Percentiles rank a stretch among this genome's conserved stretches.
Evolutionary conservation across 148 eudicot genomes (phyloP).

Genomic region (Vaccinium corymbosum): DNA sequence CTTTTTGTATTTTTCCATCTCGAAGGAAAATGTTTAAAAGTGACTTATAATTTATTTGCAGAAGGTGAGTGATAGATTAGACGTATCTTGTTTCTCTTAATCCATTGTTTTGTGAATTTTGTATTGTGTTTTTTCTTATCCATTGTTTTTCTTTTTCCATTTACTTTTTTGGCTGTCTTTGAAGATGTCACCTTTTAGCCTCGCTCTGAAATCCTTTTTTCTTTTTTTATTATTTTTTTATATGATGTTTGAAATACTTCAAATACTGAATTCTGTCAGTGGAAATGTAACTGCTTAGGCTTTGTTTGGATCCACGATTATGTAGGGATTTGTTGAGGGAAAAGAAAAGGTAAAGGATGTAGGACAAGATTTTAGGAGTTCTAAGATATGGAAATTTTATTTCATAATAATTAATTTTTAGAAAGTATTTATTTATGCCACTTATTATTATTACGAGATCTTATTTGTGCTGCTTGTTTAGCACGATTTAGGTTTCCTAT

Average conservation of each 20-base stretch:
- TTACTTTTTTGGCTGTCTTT: not conserved
- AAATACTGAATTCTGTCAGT: not conserved
- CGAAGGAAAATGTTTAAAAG: slow-evolving; percentile 15
- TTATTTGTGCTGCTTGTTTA: too few relatives aligned
- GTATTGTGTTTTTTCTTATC: not conserved
- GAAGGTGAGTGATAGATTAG: not conserved
- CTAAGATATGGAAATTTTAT: too few relatives aligned
- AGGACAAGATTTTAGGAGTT: too few relatives aligned
- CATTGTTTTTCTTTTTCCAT: not conserved
- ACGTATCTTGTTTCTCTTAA: not conserved
- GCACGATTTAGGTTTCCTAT: too few relatives aligned
- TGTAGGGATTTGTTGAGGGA: too few relatives aligned
- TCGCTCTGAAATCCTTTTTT: not conserved
- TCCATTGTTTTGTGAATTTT: not conserved
- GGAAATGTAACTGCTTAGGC: too few relatives aligned
- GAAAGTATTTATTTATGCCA: too few relatives aligned
- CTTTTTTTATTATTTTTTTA: too few relatives aligned
- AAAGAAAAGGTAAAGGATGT: too few relatives aligned
- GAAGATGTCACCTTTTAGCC: not conserved
- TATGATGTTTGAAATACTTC: not conserved
- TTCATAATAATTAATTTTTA: too few relatives aligned
- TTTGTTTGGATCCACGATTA: not conserved
- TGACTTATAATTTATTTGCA: not conserved
- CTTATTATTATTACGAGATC: too few relatives aligned
- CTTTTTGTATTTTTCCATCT: slow-evolving; percentile 6